Percentiles rank a stretch among this genome's conserved stretches.
Evolutionary conservation across 768 basidiomycete genomes (phyloP).

Genomic region (Collybia nuda): DNA sequence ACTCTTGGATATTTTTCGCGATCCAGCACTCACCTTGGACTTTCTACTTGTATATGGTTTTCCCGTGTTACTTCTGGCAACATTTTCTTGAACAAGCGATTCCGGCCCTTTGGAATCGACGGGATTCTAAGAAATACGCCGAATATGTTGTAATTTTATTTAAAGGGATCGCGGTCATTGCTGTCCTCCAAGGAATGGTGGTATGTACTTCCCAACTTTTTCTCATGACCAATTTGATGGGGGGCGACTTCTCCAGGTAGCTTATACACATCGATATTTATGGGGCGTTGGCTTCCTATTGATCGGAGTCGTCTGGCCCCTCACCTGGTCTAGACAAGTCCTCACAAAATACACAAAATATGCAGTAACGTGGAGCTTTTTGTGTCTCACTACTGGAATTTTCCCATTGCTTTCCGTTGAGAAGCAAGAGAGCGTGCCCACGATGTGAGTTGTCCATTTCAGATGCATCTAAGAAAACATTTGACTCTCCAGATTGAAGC

Average conservation of each 20-base stretch:
- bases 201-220: constrained; percentile 29
- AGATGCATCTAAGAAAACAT: neutral
- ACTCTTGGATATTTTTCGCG: constrained; percentile 51
- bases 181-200: constrained; percentile 67
- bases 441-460: constrained; percentile 49
- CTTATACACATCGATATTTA: constrained; percentile 67
- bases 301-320: constrained; percentile 69
- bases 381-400: constrained; percentile 54
- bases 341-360: constrained; percentile 23
- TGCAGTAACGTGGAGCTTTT: constrained; percentile 40
- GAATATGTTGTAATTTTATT: constrained; percentile 17
- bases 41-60: constrained; percentile 73
- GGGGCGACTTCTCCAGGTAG: constrained; percentile 41
- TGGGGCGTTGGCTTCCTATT: constrained; percentile 69
- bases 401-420: constrained; percentile 77
- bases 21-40: constrained; percentile 68
- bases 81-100: constrained; percentile 39
- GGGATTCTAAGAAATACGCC: neutral
- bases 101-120: constrained; percentile 11
- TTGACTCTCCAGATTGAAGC: constrained; percentile 24
- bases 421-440: constrained; percentile 57
- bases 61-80: constrained; percentile 79
- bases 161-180: constrained; percentile 31
- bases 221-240: constrained; percentile 1
- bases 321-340: constrained; percentile 44